Evolutionary conservation across 2,329 filamentous ascomycete genomes (phyloP), one percentile per base, ranked within the genome.

Genomic region (Phoma sp.): DNA sequence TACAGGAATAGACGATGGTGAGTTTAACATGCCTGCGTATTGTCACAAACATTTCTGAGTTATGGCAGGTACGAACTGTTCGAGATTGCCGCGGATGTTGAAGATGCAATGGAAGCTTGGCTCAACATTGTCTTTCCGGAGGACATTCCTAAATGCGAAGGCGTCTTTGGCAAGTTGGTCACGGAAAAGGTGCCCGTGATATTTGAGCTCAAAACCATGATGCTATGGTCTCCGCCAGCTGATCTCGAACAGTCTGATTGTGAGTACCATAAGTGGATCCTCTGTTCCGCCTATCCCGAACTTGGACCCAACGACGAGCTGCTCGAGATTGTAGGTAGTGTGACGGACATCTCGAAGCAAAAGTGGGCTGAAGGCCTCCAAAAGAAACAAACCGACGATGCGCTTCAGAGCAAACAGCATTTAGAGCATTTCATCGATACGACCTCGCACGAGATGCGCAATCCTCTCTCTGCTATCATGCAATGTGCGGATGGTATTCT

Each of bases 1-100:
- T 77, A 78, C 53, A 65, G 74, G 6, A 79, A 79, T 43, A 68
- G 78, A 40, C 64, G 69, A 4, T 79, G 76, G 66, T 70, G 54
- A 38, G 40, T 37, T 3, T 25, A 11, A 2, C 18, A 14, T 67
- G 25, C 14, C 2, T 4, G 6, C 2, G 3, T 7, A 7, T 7
- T 3, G 7, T 4, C 24, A 13, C 10, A 1, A 18, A 10, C 5
- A 3, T 3, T 10, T 18, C 51, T 54, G 13, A 54, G 1, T 35
- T 3, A 14, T 13, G 1, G 5, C 22, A 54, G 51, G 51, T 55
- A 51, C 29, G 69, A 74, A 1, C 67, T 77, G 38, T 68, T 76
- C 44, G 58, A 63, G 25, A 29, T 61, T 4, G 59, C 62, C 9
- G 49, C 45, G 11, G 42, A 57, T 9, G 52, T 55, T 9, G 44